Evolutionary conservation across 1,284 basidiomycete genomes (phyloP), one percentile per base, ranked within the genome.

Genomic region (Trichosporon ovoides): DNA sequence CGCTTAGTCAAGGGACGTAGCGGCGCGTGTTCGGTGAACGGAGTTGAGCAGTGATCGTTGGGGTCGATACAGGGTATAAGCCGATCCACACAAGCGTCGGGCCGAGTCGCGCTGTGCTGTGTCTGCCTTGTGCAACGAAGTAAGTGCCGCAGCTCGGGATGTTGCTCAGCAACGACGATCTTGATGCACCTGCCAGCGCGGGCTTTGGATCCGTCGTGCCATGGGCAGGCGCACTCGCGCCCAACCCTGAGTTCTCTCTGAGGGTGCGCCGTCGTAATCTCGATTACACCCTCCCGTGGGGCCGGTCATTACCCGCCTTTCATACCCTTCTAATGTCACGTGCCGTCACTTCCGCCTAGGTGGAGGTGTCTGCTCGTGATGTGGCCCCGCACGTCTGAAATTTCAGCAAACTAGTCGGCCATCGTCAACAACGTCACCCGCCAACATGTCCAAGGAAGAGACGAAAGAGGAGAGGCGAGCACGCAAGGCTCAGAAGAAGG

Each of bases 391-490:
- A 43, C 38, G 22, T 20, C 38, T 6, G 43, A 48, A 48, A 48
- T 48, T 48, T 48, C 43, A 48, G 34, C 40, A 28, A 22, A 34
- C 12, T 38, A n/a, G 18, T 52, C 51, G 12, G n/a, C 13, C 20
- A n/a, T 14, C 0, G 36, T 16, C 34, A 48, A 37, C 18, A 49
- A 22, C 51, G 37, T 36, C 50, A 38, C 20, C 14, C 24, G 10
- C 28, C 13, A 28, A 4, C 13, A 58, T 38, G 34, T 14, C 14
- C 31, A 38, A 24, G 14, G 43, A 49, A 31, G 56, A 57, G 37
- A 55, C 53, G 3, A 57, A 57, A 48, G 55, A 57, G 13, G 56
- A 61, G 52, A 48, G 60, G 9, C 18, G 46, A 22, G 53, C 53
- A 2, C 49, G 57, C 40, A 35, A 46, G 53, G 19, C 31, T 12